Evolutionary conservation across 2,329 filamentous ascomycete genomes (phyloP).

Genomic region (Penicillium polonicum): DNA sequence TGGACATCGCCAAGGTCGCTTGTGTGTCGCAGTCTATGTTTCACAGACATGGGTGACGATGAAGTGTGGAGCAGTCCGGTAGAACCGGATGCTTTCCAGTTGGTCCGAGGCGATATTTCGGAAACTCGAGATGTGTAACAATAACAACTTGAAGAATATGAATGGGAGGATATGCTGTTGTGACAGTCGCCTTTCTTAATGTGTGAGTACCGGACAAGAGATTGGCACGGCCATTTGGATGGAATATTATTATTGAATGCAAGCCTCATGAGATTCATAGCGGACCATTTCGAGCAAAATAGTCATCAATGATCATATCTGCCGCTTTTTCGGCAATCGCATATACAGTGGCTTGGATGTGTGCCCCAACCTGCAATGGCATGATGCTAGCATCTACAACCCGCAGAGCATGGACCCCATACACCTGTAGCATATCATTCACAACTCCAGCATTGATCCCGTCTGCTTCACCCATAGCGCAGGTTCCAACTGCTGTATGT

Average conservation of each 20-base stretch:
- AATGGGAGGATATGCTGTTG: neutral
- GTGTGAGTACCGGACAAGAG: neutral
- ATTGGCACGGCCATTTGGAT: neutral
- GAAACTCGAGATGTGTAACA: neutral
- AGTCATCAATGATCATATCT: constrained; percentile 19
- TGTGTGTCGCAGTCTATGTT: neutral
- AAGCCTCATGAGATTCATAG: neutral
- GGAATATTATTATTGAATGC: neutral
- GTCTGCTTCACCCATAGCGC: constrained; percentile 41
- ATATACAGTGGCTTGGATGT: constrained; percentile 35
- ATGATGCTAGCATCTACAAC: constrained; percentile 41
- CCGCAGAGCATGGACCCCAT: constrained; percentile 38
- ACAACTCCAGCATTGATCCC: constrained; percentile 34
- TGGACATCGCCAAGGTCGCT: neutral
- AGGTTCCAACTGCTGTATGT: constrained; percentile 35
- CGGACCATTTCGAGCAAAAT: neutral
- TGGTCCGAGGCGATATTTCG: neutral
- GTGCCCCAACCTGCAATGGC: constrained; percentile 32
- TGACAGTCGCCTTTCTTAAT: neutral
- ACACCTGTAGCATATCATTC: constrained; percentile 37
- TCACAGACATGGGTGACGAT: neutral
- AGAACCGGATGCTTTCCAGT: neutral
- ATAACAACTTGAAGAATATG: neutral
- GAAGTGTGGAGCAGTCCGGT: neutral
- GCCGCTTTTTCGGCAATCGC: constrained; percentile 32